Base-by-base conservation (phyloP, 495 filamentous ascomycete species). In the Lasiosphaeria hispida region DNA sequence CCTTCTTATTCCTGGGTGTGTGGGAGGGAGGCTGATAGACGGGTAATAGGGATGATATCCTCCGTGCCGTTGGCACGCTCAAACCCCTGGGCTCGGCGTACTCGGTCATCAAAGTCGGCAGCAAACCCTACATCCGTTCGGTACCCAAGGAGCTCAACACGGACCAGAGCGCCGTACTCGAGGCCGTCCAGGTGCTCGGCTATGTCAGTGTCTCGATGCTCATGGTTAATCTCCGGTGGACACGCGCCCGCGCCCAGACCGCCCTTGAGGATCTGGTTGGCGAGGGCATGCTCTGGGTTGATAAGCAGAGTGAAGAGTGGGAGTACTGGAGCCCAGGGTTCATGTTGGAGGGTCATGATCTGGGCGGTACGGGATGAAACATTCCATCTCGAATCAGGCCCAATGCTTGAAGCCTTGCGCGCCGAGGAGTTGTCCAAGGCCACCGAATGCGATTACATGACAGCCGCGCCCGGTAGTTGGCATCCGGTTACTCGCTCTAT, bases 101-200 rank as follows among this genome's bases (percentile, higher is more conserved):
- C 75, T 85, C 87, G 9, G 85, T 93, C 51, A 77, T 95, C 55
- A 83, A 74, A 34, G 85, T 98, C 50, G 94, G 95, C 7, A 81
- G 81, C 61, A 89, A 90, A 68, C 80, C 87, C 53, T 95, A 94
- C 74, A 95, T 98, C 48, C 83, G 95, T 15, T 96, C 90, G 1
- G 85, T 97, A 36, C 95, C 94, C 1, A 96, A 96, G 72, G 95
- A 99, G 74, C 81, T 99, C 52, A 97, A 96, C 66, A 92, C 85
- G 11, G 94, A 99, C 68, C 94, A 99, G 75, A 85, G 88, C 48
- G 89, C 85, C 7, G 94, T 96, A 11, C 80, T 99, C 7, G 95
- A 97, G 71, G 91, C 85, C 0, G 91, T 90, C 3, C 83, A 85
- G 71, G 75, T 97, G 17, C 75, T 96, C 13, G 92, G 94, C 0